These are phyloP conservation scores for Tympanopsis confertula DNA, from an alignment of 2,329 filamentous ascomycete genomes.

Conservation along the genomic window DNA sequence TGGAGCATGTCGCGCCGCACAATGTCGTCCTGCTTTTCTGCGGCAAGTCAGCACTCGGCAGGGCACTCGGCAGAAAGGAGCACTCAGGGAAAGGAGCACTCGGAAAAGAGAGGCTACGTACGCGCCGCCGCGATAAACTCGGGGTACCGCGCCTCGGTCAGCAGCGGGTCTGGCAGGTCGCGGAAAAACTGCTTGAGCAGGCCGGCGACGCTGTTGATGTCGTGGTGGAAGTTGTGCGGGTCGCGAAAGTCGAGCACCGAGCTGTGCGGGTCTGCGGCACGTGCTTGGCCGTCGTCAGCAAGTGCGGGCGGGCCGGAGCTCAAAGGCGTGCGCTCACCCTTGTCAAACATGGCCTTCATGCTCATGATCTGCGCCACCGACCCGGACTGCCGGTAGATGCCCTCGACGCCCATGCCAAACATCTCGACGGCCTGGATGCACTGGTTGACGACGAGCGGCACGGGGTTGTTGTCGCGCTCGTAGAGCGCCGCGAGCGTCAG, in stretches of 20 bases:
- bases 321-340: too few relatives aligned
- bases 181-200: slow-evolving; percentile 92
- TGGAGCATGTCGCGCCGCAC: slow-evolving; percentile 82
- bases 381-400: slow-evolving; percentile 86
- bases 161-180: slow-evolving; percentile 79
- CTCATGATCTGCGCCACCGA: slow-evolving; percentile 74
- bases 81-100: background rate
- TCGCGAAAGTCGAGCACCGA: slow-evolving; percentile 80
- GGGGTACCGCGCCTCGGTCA: slow-evolving; percentile 68
- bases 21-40: slow-evolving; percentile 71
- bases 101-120: slow-evolving; percentile 30
- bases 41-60: background rate
- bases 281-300: too few relatives aligned
- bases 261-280: slow-evolving; percentile 45
- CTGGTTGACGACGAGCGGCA: slow-evolving; percentile 89
- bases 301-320: too few relatives aligned
- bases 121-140: slow-evolving; percentile 79
- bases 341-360: slow-evolving; percentile 78
- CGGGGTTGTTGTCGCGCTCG: slow-evolving; percentile 72
- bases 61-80: background rate
- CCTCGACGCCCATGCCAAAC: slow-evolving; percentile 84
- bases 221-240: slow-evolving; percentile 86
- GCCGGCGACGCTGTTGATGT: slow-evolving; percentile 91
- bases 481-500: slow-evolving; percentile 70
- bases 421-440: slow-evolving; percentile 91